These are phyloP conservation scores for Pestalotiopsis sp. DNA, from an alignment of 2,329 filamentous ascomycete genomes.

Conservation along the genomic window DNA sequence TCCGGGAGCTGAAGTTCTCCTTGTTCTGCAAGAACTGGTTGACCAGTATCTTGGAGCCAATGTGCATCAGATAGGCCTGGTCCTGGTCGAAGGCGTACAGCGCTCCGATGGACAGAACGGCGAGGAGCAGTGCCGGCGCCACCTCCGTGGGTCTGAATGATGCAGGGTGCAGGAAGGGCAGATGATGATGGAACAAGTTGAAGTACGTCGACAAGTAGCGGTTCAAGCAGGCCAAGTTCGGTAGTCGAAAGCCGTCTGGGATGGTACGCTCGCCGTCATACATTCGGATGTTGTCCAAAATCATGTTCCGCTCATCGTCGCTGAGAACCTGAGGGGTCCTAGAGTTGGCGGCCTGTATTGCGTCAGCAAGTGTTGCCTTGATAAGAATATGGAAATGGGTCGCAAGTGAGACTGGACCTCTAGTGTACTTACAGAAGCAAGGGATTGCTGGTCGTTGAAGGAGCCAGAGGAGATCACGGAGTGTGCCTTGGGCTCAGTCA, in stretches of 20 bases:
- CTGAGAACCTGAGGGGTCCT: constrained; percentile 78
- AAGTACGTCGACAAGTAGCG: constrained; percentile 96
- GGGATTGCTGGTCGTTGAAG: constrained; percentile 66
- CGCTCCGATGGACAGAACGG: constrained; percentile 92
- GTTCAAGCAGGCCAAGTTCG: constrained; percentile 79
- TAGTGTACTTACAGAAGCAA: constrained; percentile 56
- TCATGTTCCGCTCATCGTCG: constrained; percentile 83
- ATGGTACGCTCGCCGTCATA: constrained; percentile 82
- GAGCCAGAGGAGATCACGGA: constrained; percentile 71
- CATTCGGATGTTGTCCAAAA: constrained; percentile 83
- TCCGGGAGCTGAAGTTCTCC: constrained; percentile 97
- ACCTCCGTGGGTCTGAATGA: constrained; percentile 83
- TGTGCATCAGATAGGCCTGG: constrained; percentile 94
- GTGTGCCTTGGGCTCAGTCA: constrained; percentile 76
- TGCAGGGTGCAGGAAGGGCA: constrained; percentile 91
- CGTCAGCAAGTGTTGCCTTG: constrained; percentile 70
- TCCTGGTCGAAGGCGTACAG: constrained; percentile 97
- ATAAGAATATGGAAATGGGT: constrained; percentile 58
- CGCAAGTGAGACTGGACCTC: constrained; percentile 56
- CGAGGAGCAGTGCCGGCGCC: constrained; percentile 82
- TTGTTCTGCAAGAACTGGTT: constrained; percentile 98
- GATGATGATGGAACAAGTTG: constrained; percentile 92
- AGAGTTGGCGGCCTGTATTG: constrained; percentile 66
- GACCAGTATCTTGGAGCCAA: constrained; percentile 94
- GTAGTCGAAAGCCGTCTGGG: constrained; percentile 87